These are phyloP conservation scores for Moricandia moricandioides DNA, from an alignment of 345 rosid species.

Conservation along the genomic window DNA sequence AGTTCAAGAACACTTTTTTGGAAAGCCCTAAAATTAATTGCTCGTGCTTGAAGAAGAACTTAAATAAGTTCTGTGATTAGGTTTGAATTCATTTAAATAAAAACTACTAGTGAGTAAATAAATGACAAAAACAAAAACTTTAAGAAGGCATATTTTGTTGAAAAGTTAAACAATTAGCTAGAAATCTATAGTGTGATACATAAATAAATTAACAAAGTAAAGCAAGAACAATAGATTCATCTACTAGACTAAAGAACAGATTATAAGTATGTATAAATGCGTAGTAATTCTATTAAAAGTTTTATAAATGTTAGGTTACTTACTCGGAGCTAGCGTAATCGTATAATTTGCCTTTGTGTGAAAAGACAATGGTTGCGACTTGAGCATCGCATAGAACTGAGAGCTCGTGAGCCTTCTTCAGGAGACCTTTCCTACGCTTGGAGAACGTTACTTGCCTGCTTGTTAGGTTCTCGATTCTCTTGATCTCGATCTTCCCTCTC, in stretches of 20 bases:
- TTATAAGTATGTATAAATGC: neutral
- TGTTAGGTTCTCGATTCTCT: slow-evolving; percentile 45
- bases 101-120: neutral
- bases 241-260: neutral
- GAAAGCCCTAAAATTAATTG: slow-evolving; percentile 7
- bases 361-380: slow-evolving; percentile 48
- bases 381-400: slow-evolving; percentile 42
- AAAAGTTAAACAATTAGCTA: neutral
- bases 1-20: slow-evolving; percentile 16
- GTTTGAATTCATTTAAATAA: neutral
- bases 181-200: neutral
- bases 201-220: neutral
- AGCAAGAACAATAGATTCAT: neutral
- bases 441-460: slow-evolving; percentile 60
- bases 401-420: slow-evolving; percentile 61
- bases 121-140: neutral
- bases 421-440: slow-evolving; percentile 50
- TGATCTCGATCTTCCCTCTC: slow-evolving; percentile 52
- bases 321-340: slow-evolving; percentile 53
- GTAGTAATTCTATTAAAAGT: neutral
- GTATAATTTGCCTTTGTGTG: slow-evolving; percentile 44
- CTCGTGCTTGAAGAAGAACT: slow-evolving; percentile 10
- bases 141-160: slow-evolving; percentile 2
- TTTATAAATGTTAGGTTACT: slow-evolving; percentile 8
- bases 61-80: neutral